These are phyloP conservation scores for Epicoccum nigrum DNA, from an alignment of 2,329 filamentous ascomycete species.

Conservation along the genomic window DNA sequence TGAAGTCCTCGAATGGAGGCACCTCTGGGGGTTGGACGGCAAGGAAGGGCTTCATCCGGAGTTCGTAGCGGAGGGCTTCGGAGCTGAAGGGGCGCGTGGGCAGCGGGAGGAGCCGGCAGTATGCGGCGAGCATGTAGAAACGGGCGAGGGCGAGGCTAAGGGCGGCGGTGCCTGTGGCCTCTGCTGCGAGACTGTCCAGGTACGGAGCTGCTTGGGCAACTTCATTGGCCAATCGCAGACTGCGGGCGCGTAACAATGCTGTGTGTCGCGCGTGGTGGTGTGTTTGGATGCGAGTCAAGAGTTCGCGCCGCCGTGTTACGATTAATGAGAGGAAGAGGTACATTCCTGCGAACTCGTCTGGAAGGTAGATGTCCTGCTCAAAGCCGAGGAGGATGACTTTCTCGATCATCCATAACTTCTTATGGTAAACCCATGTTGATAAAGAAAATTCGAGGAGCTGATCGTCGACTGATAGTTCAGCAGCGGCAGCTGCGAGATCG, in stretches of 20 bases:
- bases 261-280: constrained; percentile 20
- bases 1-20: constrained; percentile 68
- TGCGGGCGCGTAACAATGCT: not conserved
- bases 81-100: constrained; percentile 69
- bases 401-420: constrained; percentile 88
- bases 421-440: constrained; percentile 86
- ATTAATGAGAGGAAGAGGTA: constrained; percentile 67
- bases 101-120: constrained; percentile 60
- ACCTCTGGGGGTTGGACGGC: constrained; percentile 70
- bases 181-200: constrained; percentile 34
- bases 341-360: constrained; percentile 84
- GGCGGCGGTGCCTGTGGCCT: constrained; percentile 31
- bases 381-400: constrained; percentile 91
- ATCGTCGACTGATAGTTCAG: constrained; percentile 28
- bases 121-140: constrained; percentile 70
- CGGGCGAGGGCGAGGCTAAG: constrained; percentile 47
- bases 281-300: constrained; percentile 25
- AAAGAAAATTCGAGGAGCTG: constrained; percentile 72
- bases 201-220: constrained; percentile 20
- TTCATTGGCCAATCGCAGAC: constrained; percentile 17
- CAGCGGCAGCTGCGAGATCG: constrained; percentile 49
- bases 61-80: constrained; percentile 73
- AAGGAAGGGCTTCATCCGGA: constrained; percentile 86
- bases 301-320: constrained; percentile 27
- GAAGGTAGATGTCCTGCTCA: constrained; percentile 87